Conservation (phyloP, 768 basidiomycete species). For the Xerocomus spinulosus region DNA sequence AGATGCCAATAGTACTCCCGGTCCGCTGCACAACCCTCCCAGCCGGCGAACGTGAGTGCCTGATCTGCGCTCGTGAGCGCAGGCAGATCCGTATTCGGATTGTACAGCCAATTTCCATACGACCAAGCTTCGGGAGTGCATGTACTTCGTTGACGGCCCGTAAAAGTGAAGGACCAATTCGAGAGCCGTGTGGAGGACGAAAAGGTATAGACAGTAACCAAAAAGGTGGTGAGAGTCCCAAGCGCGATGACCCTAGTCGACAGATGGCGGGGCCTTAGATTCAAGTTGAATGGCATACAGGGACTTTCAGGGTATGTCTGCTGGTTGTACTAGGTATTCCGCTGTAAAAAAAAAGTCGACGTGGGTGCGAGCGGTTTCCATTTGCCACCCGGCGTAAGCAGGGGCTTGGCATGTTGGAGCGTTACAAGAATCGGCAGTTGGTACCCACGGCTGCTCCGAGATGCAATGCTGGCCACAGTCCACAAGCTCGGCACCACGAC, state of each 20-base stretch:
- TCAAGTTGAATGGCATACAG: slow-evolving; percentile 5
- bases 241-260: slow-evolving; percentile 24
- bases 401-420: slow-evolving; percentile 1
- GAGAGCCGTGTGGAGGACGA: slow-evolving; percentile 19
- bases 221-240: slow-evolving; percentile 24
- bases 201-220: slow-evolving; percentile 28
- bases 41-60: slow-evolving; percentile 49
- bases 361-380: slow-evolving; percentile 2
- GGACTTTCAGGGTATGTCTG: neutral
- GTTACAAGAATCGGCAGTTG: neutral
- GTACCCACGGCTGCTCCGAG: neutral
- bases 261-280: slow-evolving; percentile 19
- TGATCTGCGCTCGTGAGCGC: slow-evolving; percentile 39
- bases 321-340: neutral
- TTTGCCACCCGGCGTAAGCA: neutral
- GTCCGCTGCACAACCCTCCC: slow-evolving; percentile 58
- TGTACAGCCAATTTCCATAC: slow-evolving; percentile 39
- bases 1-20: slow-evolving; percentile 65
- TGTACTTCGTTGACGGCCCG: slow-evolving; percentile 22
- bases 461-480: neutral
- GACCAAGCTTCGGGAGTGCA: slow-evolving; percentile 37
- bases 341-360: neutral
- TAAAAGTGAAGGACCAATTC: slow-evolving; percentile 25
- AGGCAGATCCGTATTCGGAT: slow-evolving; percentile 32
- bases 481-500: no score